Conservation (phyloP, 108 stramenopile species). For the Discostella pseudostelligera region DNA sequence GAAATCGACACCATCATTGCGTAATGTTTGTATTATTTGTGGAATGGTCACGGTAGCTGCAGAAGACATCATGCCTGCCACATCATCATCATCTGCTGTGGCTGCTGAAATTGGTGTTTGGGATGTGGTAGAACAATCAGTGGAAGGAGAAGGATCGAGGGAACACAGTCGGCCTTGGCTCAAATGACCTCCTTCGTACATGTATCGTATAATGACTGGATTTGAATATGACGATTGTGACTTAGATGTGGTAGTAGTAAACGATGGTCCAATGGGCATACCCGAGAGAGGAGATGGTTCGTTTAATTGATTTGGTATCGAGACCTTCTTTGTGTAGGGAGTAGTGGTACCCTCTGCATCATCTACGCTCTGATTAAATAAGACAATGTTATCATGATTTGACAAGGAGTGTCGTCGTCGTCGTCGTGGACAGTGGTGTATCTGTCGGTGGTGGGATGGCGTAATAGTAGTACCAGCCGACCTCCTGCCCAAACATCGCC, state of each 20-base stretch:
- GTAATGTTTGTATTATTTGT: constrained; percentile 17
- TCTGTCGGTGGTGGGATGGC: no score
- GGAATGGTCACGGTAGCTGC: constrained; percentile 9
- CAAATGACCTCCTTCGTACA: constrained; percentile 35
- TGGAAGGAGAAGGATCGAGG: neutral
- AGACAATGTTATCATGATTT: no score
- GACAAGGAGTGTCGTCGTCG: no score
- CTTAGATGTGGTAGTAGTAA: neutral
- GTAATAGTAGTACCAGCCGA: no score
- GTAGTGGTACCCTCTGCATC: no score
- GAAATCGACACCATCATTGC: constrained; percentile 39
- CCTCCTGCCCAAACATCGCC: no score
- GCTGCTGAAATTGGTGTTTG: neutral
- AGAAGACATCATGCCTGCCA: constrained; percentile 1
- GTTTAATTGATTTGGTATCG: neutral
- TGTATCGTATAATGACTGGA: constrained; percentile 30
- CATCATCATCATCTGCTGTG: no score
- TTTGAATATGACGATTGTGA: neutral
- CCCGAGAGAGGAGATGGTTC: constrained; percentile 15
- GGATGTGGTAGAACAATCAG: neutral
- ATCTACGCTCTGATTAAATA: no score
- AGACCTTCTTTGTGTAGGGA: no score
- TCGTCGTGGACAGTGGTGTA: no score
- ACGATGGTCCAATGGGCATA: constrained; percentile 22
- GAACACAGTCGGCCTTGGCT: constrained; percentile 27